Percentiles rank a stretch among this genome's conserved stretches.
These are phyloP conservation scores for Pezizomycotina sp. DNA, from an alignment of 2,329 filamentous ascomycete genomes.

Conservation along the genomic window DNA sequence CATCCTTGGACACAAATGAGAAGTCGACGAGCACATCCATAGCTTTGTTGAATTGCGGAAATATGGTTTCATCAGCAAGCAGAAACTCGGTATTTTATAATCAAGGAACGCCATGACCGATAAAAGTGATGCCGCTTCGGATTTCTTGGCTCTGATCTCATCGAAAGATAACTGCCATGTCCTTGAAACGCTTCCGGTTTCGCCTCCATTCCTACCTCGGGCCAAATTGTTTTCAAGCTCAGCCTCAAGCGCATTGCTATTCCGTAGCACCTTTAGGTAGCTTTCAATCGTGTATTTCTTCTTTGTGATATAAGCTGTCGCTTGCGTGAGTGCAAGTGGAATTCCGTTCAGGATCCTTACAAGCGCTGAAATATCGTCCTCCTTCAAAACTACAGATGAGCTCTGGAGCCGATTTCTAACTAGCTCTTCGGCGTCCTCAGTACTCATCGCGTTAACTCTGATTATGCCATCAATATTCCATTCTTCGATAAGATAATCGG, in stretches of 20 bases:
- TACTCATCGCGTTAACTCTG: background rate
- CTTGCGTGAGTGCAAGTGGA: background rate
- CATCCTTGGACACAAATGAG: too few species aligned
- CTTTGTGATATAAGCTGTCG: background rate
- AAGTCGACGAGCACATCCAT: background rate
- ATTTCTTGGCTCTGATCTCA: background rate
- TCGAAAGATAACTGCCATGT: too few species aligned
- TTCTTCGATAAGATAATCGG: too few species aligned
- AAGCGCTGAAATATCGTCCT: background rate
- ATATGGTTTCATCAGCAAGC: background rate
- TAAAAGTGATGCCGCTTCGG: background rate
- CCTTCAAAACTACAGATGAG: background rate
- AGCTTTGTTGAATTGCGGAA: background rate
- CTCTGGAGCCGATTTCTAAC: too few species aligned
- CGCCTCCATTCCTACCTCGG: too few species aligned
- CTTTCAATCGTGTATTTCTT: background rate
- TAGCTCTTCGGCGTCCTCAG: too few species aligned
- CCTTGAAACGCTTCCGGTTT: too few species aligned
- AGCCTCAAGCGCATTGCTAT: too few species aligned
- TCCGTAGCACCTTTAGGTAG: too few species aligned
- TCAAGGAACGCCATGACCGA: conserved; percentile 1
- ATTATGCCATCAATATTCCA: too few species aligned
- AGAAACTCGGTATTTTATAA: background rate
- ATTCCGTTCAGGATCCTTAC: background rate
- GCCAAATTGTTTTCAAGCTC: too few species aligned